Evolutionary conservation across 2,329 filamentous ascomycete species (phyloP), one percentile per base, ranked within the genome.

Genomic region (Microdochium nivale): DNA sequence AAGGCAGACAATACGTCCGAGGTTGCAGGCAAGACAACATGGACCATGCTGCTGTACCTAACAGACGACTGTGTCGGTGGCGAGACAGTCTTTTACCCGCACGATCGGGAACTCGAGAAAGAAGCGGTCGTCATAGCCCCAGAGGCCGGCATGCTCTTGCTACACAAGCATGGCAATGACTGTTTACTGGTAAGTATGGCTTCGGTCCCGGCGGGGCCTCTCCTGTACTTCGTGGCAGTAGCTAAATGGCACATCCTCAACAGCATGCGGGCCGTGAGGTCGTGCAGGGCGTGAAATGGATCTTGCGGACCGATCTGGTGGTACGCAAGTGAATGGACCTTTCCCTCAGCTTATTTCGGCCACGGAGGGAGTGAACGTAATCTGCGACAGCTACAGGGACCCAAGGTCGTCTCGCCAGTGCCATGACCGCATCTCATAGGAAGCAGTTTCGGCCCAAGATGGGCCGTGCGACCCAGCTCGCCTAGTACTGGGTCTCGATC

Each of bases 31-130:
- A 84, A 78, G 60, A 96, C 92, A 4, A 96, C 90, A 0, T 96
- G 91, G 90, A 96, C 92, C 0, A 73, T 96, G 4, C 76, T 96
- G 0, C 79, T 96, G 33, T 97, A 96, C 63, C 77, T 96, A 51
- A 94, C 88, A 1, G 88, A 88, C 7, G 87, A 87, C 3, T 95
- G 90, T 60, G 67, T 80, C 23, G 92, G 92, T 23, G 92, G 92
- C 30, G 89, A 96, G 68, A 96, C 92, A 0, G 88, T 94, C 30
- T 96, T 96, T 67, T 95, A 95, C 64, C 88, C 88, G 0, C 83
- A 88, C 56, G 79, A 83, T 59, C 71, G 77, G 44, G 72, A 72
- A 54, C 67, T 75, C 2, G 64, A 74, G 19, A 76, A 77, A 19
- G 80, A 87, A 59, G 87, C 86, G 19, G 79, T 95, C 49, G 77